phyloP scores from a whole-genome alignment of 148 eudicot species.

The Rhododendron henanense region DNA sequence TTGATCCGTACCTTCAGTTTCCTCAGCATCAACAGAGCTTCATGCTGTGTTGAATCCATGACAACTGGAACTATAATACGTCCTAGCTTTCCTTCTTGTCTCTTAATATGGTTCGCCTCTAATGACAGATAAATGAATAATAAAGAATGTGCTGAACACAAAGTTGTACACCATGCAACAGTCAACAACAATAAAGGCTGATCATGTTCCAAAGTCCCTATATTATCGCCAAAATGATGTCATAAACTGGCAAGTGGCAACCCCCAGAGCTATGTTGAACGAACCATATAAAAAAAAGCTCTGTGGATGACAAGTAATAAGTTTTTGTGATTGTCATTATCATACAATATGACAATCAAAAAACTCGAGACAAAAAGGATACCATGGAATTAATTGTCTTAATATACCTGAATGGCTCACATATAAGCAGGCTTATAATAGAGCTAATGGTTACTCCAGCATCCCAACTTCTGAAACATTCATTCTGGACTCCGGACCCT shows the following conservation, averaged over 20 bases:
- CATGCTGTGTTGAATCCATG: constrained; percentile 73
- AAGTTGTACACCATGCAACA: background rate
- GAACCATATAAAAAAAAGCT: background rate
- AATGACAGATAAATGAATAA: background rate
- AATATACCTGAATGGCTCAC: background rate
- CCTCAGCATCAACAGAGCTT: constrained; percentile 63
- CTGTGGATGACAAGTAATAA: background rate
- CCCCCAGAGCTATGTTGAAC: too few species aligned
- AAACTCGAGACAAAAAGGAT: background rate
- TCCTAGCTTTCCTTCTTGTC: constrained; percentile 35
- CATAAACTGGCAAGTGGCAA: background rate
- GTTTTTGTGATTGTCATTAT: background rate
- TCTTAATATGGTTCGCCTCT: constrained; percentile 20
- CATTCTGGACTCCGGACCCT: background rate
- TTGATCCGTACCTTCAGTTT: constrained; percentile 72
- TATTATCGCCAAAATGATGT: background rate
- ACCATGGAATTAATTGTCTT: background rate
- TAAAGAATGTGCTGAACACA: background rate
- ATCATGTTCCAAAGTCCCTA: background rate
- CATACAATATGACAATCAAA: background rate
- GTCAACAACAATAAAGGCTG: background rate
- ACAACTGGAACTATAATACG: constrained; percentile 46
- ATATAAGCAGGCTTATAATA: background rate
- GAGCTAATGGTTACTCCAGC: background rate
- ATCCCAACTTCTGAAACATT: background rate